Evolutionary conservation across 2,329 filamentous ascomycete genomes (phyloP).

Genomic region (Paradendryphiella salina): DNA sequence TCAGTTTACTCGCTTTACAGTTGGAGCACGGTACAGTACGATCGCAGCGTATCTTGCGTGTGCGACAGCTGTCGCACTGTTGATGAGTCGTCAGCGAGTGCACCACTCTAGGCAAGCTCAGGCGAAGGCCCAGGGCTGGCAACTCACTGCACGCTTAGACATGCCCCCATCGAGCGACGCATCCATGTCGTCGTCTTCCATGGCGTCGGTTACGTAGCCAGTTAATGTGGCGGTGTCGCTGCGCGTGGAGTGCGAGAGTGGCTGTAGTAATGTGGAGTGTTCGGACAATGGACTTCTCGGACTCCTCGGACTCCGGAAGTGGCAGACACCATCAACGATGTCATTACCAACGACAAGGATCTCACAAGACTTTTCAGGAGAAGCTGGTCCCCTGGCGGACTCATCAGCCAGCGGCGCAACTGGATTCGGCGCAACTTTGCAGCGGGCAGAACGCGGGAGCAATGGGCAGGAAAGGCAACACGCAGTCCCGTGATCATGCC

Average conservation of each 20-base stretch:
- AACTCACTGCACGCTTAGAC: conserved; percentile 38
- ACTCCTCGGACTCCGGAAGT: conserved; percentile 23
- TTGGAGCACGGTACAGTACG: conserved; percentile 43
- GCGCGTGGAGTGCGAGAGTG: conserved; percentile 20
- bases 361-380: background rate
- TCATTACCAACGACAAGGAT: conserved; percentile 14
- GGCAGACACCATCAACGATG: conserved; percentile 12
- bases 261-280: conserved; percentile 9
- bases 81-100: conserved; percentile 8
- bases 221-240: conserved; percentile 15
- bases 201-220: conserved; percentile 20
- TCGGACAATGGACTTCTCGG: conserved; percentile 22
- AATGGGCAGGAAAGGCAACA: background rate
- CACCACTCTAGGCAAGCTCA: background rate
- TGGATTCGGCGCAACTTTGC: background rate
- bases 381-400: too few relatives aligned
- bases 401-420: too few relatives aligned
- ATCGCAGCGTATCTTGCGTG: conserved; percentile 44
- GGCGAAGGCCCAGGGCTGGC: background rate
- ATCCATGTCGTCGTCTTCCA: conserved; percentile 41
- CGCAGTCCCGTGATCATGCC: conserved; percentile 16
- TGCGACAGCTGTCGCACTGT: conserved; percentile 44
- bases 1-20: conserved; percentile 43
- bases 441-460: background rate
- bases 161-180: conserved; percentile 30